Base-by-base conservation (phyloP, 371 early-diverging fungal species). In the Saksenaea oblongispora region DNA sequence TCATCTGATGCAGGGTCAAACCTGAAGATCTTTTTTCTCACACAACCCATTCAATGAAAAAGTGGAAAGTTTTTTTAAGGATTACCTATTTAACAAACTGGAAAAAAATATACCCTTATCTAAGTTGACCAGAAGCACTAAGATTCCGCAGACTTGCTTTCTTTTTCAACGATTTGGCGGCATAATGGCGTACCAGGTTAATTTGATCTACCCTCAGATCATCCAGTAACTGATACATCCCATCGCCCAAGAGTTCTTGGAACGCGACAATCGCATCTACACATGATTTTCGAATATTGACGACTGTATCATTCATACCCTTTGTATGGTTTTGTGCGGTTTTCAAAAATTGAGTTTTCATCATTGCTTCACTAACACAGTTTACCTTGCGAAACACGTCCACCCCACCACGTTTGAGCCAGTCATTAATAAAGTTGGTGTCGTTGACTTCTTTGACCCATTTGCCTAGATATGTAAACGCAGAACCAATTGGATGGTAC, bases 201-300 rank as follows among this genome's bases (percentile, higher is more conserved):
- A 72, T 34, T 58, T 83, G 83, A 61, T 83, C 83, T 28, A 72
- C 73, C 41, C 83, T 61, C 17, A 83, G 65, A 61, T 78, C 83
- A 11, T 59, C 61, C 59, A 83, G 62, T 34, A 68, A 76, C 5
- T 56, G 39, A 64, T 74, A 79, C 8, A 83, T 64, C n/a, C 71
- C 69, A 60, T 75, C 83, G 3, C 75, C 76, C 36, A 79, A 51
- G 2, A 78, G 62, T 61, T 78, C 74, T 54, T 83, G 76, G 54
- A 83, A 79, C n/a, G 72, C 70, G 3, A 83, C 80, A 27, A 83
- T 74, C 3, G 83, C 73, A 42, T 79, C 78, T 3, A 83, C 79
- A 54, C 80, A 78, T 0, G 80, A 70, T 66, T 83, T 83, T 36
- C 83, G 70, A 56, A 80, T 67, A 36, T 73, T 73, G 22, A 83